phyloP scores from a whole-genome alignment of 345 rosid genomes.

The Sisymbrium irio region DNA sequence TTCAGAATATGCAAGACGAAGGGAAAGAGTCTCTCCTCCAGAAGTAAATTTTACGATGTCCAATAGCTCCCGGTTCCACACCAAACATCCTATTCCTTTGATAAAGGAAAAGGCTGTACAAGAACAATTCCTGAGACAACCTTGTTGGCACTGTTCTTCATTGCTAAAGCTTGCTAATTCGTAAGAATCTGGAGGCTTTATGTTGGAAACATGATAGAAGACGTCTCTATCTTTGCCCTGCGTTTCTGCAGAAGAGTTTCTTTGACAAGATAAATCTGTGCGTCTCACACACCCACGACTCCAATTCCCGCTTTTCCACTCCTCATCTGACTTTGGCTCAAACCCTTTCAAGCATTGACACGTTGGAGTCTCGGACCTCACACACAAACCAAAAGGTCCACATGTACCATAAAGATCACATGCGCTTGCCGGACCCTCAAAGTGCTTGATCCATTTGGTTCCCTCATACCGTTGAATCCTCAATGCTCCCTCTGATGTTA shows the following conservation, averaged over 20 bases:
- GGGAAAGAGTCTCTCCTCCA: constrained; percentile 39
- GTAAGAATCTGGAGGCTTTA: constrained; percentile 37
- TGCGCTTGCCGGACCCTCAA: constrained; percentile 18
- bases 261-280: constrained; percentile 27
- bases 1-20: constrained; percentile 65
- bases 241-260: constrained; percentile 4
- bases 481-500: constrained; percentile 29
- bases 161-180: constrained; percentile 11
- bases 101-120: constrained; percentile 54
- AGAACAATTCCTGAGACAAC: constrained; percentile 50
- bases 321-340: constrained; percentile 27
- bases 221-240: constrained; percentile 15
- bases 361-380: constrained; percentile 3
- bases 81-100: constrained; percentile 51
- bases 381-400: constrained; percentile 39
- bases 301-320: constrained; percentile 35
- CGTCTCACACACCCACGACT: constrained; percentile 36
- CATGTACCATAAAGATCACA: constrained; percentile 35
- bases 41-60: constrained; percentile 45
- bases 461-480: constrained; percentile 23
- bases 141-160: constrained; percentile 24
- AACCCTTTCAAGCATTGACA: constrained; percentile 40
- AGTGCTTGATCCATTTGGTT: constrained; percentile 18
- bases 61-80: constrained; percentile 53
- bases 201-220: constrained; percentile 26